phyloP scores from a whole-genome alignment of 1,284 basidiomycete genomes.

The Apiotrichum domesticum region DNA sequence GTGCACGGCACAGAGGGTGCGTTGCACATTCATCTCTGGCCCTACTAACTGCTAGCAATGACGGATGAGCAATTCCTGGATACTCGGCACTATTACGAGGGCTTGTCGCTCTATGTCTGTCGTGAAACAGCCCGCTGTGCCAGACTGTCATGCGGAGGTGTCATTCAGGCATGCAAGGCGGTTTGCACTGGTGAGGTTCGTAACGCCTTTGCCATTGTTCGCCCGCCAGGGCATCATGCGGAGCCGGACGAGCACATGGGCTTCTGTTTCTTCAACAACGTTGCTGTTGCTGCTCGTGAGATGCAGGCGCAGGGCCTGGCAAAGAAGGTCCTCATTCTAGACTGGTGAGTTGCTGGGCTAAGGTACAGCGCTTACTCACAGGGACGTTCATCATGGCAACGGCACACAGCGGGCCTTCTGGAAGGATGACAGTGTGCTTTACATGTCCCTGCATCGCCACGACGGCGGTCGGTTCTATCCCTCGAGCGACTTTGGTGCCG shows the following conservation, averaged over 20 bases:
- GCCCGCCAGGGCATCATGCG: constrained; percentile 96
- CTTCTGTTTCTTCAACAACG: constrained; percentile 99
- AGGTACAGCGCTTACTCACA: constrained; percentile 38
- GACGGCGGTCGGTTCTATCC: constrained; percentile 90
- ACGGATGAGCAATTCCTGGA: constrained; percentile 64
- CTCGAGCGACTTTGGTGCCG: constrained; percentile 76
- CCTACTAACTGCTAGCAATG: constrained; percentile 54
- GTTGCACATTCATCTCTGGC: constrained; percentile 5
- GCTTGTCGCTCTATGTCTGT: constrained; percentile 87
- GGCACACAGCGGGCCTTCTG: constrained; percentile 95
- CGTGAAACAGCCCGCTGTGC: constrained; percentile 78
- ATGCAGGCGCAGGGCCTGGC: constrained; percentile 62
- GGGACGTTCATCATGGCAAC: constrained; percentile 99
- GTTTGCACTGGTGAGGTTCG: constrained; percentile 75
- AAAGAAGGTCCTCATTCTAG: constrained; percentile 82
- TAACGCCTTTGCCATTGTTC: constrained; percentile 90
- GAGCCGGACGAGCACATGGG: constrained; percentile 98
- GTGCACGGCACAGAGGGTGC: constrained; percentile 57
- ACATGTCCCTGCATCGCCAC: constrained; percentile 92
- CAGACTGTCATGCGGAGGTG: constrained; percentile 84
- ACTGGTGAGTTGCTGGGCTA: constrained; percentile 63
- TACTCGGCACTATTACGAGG: constrained; percentile 74
- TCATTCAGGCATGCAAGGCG: constrained; percentile 81
- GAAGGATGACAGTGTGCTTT: constrained; percentile 84
- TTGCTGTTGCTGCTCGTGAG: constrained; percentile 82